These are phyloP conservation scores for Sporobolus alterniflorus DNA, from an alignment of 202 grass and related monocot genomes.

Conservation along the genomic window DNA sequence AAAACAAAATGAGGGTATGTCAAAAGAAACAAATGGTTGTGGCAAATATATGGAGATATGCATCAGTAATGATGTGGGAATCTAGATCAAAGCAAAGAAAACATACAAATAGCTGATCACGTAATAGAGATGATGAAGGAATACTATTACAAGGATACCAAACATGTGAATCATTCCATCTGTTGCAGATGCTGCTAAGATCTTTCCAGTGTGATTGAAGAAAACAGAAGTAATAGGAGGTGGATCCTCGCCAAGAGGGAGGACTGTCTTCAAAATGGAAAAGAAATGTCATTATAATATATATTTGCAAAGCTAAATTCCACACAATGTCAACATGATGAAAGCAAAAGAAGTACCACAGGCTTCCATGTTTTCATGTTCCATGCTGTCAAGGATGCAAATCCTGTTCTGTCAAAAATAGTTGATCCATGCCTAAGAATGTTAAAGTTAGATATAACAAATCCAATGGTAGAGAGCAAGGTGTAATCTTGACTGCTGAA, in stretches of 20 bases:
- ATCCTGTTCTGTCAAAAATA: slow-evolving; percentile 79
- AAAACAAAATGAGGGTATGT: neutral
- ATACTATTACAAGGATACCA: slow-evolving; percentile 72
- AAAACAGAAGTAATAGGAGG: slow-evolving; percentile 92
- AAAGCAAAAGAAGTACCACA: slow-evolving; percentile 67
- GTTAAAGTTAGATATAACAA: slow-evolving; percentile 22
- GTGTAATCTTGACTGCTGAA: neutral
- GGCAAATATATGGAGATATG: neutral
- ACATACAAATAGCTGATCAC: slow-evolving; percentile 8
- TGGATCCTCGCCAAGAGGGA: slow-evolving; percentile 96
- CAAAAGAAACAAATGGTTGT: neutral
- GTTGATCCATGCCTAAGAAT: slow-evolving; percentile 67
- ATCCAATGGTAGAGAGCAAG: neutral
- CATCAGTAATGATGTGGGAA: neutral
- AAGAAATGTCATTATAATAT: slow-evolving; percentile 21
- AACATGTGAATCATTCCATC: slow-evolving; percentile 99
- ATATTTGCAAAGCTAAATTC: slow-evolving; percentile 9
- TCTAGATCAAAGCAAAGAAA: neutral
- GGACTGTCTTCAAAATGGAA: slow-evolving; percentile 72
- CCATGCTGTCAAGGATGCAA: slow-evolving; percentile 92
- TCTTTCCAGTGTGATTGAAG: slow-evolving; percentile 99
- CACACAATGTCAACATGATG: slow-evolving; percentile 14
- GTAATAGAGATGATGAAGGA: slow-evolving; percentile 1
- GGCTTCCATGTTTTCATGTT: slow-evolving; percentile 97
- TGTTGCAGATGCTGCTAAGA: slow-evolving; percentile 88